Conservation (phyloP, 371 early-diverging fungal species). For the Mortierella sp. region DNA sequence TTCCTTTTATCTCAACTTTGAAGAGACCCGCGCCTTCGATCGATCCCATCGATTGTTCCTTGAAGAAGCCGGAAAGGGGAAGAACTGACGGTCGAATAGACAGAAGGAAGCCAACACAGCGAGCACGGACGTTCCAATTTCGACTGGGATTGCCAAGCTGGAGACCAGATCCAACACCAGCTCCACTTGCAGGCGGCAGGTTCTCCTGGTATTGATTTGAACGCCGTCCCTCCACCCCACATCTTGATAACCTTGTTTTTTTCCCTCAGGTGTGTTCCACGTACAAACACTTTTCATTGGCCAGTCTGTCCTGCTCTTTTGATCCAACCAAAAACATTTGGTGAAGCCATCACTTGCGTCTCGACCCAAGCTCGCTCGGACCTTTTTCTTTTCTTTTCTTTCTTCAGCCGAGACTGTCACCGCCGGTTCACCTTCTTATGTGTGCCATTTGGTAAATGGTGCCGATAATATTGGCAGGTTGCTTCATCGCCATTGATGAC, state of each 20-base stretch:
- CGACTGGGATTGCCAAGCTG: not conserved
- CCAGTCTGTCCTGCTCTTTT: not conserved
- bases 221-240: constrained; percentile 12
- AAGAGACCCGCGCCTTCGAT: not conserved
- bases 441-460: not conserved
- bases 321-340: not conserved
- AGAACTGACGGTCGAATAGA: not conserved
- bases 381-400: not conserved
- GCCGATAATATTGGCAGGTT: not conserved
- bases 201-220: not conserved
- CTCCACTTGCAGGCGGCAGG: not conserved
- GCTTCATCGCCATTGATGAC: not conserved
- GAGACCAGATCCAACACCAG: not conserved
- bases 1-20: not conserved
- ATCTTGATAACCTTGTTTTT: constrained; percentile 17
- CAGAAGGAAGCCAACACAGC: not conserved
- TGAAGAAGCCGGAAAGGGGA: too few relatives aligned
- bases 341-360: not conserved
- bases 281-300: constrained; percentile 19
- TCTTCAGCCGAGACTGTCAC: too few relatives aligned
- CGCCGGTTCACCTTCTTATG: not conserved
- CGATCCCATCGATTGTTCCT: not conserved
- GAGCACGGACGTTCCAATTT: not conserved
- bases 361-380: not conserved
- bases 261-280: not conserved